A percentile compares a stretch with the other conserved stretches of the same genome.
Evolutionary conservation across 2,329 filamentous ascomycete species (phyloP).

Genomic region (Monosporascus ibericus): DNA sequence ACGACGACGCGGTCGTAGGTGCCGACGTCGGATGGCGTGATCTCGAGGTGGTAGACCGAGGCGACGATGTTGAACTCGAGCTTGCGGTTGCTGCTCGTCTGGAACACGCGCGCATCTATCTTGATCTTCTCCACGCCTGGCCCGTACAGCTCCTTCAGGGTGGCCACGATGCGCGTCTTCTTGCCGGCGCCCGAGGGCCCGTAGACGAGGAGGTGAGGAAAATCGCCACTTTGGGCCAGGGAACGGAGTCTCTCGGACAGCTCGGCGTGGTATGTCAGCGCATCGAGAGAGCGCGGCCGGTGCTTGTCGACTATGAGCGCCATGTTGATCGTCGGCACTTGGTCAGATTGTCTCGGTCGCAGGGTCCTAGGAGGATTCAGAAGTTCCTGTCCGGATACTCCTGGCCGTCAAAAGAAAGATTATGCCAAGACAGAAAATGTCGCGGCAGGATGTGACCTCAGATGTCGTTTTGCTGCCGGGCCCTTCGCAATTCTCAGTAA

Average conservation of each 20-base stretch:
- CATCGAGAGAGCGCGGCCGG: conserved; percentile 66
- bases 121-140: conserved; percentile 99
- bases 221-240: conserved; percentile 91
- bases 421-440: background rate
- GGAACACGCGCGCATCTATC: conserved; percentile 94
- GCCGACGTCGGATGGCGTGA: conserved; percentile 93
- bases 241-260: conserved; percentile 82
- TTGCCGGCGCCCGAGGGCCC: conserved; percentile 95
- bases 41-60: conserved; percentile 96
- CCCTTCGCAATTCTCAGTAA: background rate
- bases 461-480: background rate
- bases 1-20: conserved; percentile 95
- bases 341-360: background rate
- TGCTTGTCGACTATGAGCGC: conserved; percentile 68
- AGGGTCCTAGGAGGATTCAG: background rate
- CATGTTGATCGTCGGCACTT: conserved; percentile 35
- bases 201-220: conserved; percentile 95
- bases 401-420: background rate
- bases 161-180: conserved; percentile 94
- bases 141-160: conserved; percentile 89
- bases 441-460: background rate
- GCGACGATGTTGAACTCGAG: conserved; percentile 99
- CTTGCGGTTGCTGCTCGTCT: conserved; percentile 92
- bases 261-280: conserved; percentile 80
- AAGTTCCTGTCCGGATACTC: background rate